These are phyloP conservation scores for Entomortierella parvispora DNA, from an alignment of 192 early-diverging fungal species.

Conservation along the genomic window DNA sequence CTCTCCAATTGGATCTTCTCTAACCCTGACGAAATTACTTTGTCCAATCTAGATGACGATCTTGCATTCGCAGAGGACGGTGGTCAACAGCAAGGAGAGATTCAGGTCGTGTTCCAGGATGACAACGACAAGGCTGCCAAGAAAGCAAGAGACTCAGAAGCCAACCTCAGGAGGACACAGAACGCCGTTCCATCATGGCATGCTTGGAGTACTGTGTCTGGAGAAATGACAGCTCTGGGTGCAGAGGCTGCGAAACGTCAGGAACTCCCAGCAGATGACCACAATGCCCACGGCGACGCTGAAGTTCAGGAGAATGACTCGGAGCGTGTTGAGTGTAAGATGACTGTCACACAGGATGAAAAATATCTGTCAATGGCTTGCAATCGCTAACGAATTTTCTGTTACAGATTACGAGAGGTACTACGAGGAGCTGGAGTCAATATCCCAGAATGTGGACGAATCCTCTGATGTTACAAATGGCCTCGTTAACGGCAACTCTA, in stretches of 20 bases:
- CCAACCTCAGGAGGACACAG: slow-evolving; percentile 74
- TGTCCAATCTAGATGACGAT: slow-evolving; percentile 59
- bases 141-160: slow-evolving; percentile 69
- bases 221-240: slow-evolving; percentile 55
- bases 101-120: slow-evolving; percentile 76
- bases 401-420: slow-evolving; percentile 42
- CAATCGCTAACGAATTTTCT: slow-evolving; percentile 31
- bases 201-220: slow-evolving; percentile 77
- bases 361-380: slow-evolving; percentile 13
- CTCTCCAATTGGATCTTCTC: background rate
- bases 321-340: slow-evolving; percentile 56
- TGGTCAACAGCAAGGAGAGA: slow-evolving; percentile 69
- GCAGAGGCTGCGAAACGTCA: slow-evolving; percentile 35
- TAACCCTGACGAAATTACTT: background rate
- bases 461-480: slow-evolving; percentile 13
- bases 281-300: slow-evolving; percentile 50
- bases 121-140: slow-evolving; percentile 74
- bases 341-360: background rate
- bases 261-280: slow-evolving; percentile 49
- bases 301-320: slow-evolving; percentile 53
- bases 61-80: slow-evolving; percentile 73
- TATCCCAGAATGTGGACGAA: slow-evolving; percentile 11
- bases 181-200: slow-evolving; percentile 86
- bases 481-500: background rate
- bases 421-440: slow-evolving; percentile 31